phyloP scores from a whole-genome alignment of 179 eudicot genomes.

The Patellifolia procumbens region DNA sequence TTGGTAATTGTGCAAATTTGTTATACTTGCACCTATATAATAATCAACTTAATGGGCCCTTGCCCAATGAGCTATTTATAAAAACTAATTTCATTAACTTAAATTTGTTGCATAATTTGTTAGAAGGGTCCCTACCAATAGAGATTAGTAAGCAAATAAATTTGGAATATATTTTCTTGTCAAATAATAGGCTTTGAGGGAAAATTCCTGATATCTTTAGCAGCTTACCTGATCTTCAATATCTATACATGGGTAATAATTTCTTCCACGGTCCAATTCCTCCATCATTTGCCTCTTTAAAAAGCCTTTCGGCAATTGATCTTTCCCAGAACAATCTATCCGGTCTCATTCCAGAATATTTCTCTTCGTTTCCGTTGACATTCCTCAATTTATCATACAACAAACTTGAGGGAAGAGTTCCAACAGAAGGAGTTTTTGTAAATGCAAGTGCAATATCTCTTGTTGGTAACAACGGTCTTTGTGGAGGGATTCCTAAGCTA shows the following conservation, averaged over 20 bases:
- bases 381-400: slow-evolving; percentile 24
- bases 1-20: slow-evolving; percentile 19
- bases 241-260: slow-evolving; percentile 14
- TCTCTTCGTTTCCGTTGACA: slow-evolving; percentile 4
- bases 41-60: slow-evolving; percentile 25
- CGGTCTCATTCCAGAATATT: slow-evolving; percentile 15
- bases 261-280: slow-evolving; percentile 32
- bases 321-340: slow-evolving; percentile 28
- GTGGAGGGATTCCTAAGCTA: slow-evolving; percentile 19
- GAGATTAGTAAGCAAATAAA: slow-evolving; percentile 24
- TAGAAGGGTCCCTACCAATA: slow-evolving; percentile 21
- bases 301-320: slow-evolving; percentile 25
- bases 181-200: slow-evolving; percentile 23
- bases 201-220: slow-evolving; percentile 22
- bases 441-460: slow-evolving; percentile 17
- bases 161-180: slow-evolving; percentile 1
- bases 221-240: slow-evolving; percentile 3
- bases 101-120: slow-evolving; percentile 1
- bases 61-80: slow-evolving; percentile 21
- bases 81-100: not conserved
- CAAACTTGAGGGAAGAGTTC: slow-evolving; percentile 11
- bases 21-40: not conserved
- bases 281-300: slow-evolving; percentile 21
- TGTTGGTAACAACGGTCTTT: slow-evolving; percentile 19
- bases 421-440: slow-evolving; percentile 11